Conservation (phyloP, 345 rosid species). For the Anacardium occidentale region DNA sequence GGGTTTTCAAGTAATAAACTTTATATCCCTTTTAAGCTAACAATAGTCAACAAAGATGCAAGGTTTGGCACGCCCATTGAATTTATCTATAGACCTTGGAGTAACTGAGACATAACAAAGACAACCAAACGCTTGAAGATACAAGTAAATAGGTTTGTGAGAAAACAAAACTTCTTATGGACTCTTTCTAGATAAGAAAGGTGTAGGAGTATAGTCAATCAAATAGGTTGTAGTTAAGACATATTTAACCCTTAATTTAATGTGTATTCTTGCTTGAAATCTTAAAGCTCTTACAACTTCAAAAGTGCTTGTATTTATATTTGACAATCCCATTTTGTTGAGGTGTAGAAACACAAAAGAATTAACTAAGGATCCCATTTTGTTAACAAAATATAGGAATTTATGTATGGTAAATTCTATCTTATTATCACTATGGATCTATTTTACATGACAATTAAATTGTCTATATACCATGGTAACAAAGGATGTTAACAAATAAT, state of each 20-base stretch:
- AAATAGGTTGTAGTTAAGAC: not conserved
- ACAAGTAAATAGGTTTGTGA: not conserved
- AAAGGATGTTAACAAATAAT: not conserved
- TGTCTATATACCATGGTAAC: not conserved
- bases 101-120: not conserved
- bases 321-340: not conserved
- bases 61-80: not conserved
- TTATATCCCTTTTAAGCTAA: slow-evolving; percentile 2
- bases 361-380: not conserved
- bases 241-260: not conserved
- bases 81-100: not conserved
- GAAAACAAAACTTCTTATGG: not conserved
- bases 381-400: not conserved
- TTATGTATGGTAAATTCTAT: not conserved
- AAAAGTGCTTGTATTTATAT: not conserved
- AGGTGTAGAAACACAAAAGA: not conserved
- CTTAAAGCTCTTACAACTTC: not conserved
- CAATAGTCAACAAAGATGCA: not conserved
- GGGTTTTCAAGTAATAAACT: not conserved
- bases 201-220: not conserved
- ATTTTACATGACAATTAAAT: not conserved
- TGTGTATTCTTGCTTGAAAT: too few relatives aligned
- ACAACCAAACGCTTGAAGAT: not conserved
- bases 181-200: not conserved
- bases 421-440: not conserved